Percentiles rank a stretch among this genome's conserved stretches.
Evolutionary conservation across 1,284 basidiomycete species (phyloP).

Genomic region (Flammula alnicola): DNA sequence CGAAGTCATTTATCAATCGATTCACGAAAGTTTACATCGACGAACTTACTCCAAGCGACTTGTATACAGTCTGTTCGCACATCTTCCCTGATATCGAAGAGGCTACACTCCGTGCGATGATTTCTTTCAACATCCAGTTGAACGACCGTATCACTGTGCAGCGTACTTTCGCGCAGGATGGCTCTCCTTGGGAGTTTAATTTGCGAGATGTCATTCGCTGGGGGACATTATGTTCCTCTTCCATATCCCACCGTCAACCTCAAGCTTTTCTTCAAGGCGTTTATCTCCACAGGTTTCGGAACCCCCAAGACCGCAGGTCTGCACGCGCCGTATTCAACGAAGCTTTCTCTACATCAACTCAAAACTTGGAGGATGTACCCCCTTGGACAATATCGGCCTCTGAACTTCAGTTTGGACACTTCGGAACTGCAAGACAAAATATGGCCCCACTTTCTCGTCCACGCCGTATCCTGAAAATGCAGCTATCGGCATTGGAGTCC

Average conservation of each 20-base stretch:
- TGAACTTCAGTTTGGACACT: slow-evolving; percentile 75
- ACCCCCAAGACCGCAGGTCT: slow-evolving; percentile 61
- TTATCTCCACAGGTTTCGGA: slow-evolving; percentile 91
- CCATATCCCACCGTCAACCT: slow-evolving; percentile 53
- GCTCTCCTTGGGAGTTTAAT: slow-evolving; percentile 99
- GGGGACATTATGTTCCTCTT: slow-evolving; percentile 61
- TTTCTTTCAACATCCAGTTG: slow-evolving; percentile 80
- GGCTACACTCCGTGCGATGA: slow-evolving; percentile 74
- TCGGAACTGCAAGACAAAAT: slow-evolving; percentile 53
- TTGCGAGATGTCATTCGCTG: slow-evolving; percentile 94
- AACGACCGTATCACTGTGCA: slow-evolving; percentile 73
- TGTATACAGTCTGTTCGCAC: slow-evolving; percentile 79
- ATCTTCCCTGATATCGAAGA: slow-evolving; percentile 71
- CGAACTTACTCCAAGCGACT: slow-evolving; percentile 82
- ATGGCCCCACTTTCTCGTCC: slow-evolving; percentile 43
- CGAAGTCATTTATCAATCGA: slow-evolving; percentile 96
- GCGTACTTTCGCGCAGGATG: slow-evolving; percentile 79
- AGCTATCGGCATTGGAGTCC: slow-evolving; percentile 77
- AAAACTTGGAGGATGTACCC: slow-evolving; percentile 36
- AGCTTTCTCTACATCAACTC: slow-evolving; percentile 53
- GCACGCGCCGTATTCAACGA: slow-evolving; percentile 69
- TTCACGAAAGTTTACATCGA: slow-evolving; percentile 98
- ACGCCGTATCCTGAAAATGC: slow-evolving; percentile 61
- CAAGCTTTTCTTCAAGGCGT: slow-evolving; percentile 69
- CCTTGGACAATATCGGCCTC: slow-evolving; percentile 56